Percentiles rank a stretch among this genome's conserved stretches.
Conservation (phyloP, 176 grass and related monocot species). For the Oryza brachyantha region DNA sequence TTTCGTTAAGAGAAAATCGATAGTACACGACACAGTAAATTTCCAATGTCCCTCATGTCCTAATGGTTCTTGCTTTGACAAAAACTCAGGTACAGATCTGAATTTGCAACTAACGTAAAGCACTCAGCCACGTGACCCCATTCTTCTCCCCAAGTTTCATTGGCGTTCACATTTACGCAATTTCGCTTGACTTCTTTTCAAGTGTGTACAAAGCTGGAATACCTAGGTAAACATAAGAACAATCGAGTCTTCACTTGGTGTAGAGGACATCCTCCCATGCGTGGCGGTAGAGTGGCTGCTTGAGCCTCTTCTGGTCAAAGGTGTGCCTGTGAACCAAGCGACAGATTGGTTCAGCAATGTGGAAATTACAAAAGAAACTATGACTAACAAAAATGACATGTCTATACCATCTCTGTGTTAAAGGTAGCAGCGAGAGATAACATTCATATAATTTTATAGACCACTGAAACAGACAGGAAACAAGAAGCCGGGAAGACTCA, state of each 20-base stretch:
- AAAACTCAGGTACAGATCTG: conserved; percentile 9
- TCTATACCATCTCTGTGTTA: not conserved
- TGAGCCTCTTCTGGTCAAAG: conserved; percentile 97
- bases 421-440: not conserved
- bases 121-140: conserved; percentile 12
- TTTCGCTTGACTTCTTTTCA: conserved; percentile 26
- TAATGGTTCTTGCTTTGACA: conserved; percentile 19
- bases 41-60: conserved; percentile 13
- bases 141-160: conserved; percentile 31
- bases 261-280: conserved; percentile 99
- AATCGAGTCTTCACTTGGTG: conserved; percentile 75
- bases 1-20: not conserved
- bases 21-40: conserved; percentile 15
- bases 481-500: conserved; percentile 42
- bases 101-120: conserved; percentile 35
- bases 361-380: not conserved
- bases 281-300: conserved; percentile 95
- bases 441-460: not conserved
- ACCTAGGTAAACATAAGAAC: conserved; percentile 27
- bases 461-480: not conserved
- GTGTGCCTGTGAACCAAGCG: conserved; percentile 59
- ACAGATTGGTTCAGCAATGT: not conserved
- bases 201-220: conserved; percentile 25
- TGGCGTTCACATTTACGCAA: conserved; percentile 20
- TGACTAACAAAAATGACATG: not conserved